Percentiles rank a stretch among this genome's conserved stretches.
Conservation (phyloP, 1,284 basidiomycete genomes). For the Boletus sp. region DNA sequence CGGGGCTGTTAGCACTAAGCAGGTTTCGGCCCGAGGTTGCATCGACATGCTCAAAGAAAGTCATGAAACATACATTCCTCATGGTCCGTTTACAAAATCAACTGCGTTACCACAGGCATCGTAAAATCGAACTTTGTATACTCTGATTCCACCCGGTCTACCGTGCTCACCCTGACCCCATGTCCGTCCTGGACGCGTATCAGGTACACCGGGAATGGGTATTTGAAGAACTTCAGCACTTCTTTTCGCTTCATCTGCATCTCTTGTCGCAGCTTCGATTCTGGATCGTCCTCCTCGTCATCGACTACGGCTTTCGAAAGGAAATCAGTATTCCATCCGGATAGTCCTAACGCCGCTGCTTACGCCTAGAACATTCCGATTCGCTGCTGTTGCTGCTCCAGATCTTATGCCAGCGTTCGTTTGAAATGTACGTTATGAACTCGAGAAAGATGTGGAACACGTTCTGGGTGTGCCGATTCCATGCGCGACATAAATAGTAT, state of each 20-base stretch:
- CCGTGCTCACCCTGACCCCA: slow-evolving; percentile 20
- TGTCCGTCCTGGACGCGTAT: slow-evolving; percentile 12
- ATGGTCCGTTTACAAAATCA: slow-evolving; percentile 12
- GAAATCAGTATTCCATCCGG: neutral
- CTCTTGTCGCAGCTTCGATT: slow-evolving; percentile 16
- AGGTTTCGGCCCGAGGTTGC: neutral
- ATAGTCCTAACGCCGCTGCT: neutral
- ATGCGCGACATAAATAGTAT: slow-evolving; percentile 23
- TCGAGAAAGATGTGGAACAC: slow-evolving; percentile 23
- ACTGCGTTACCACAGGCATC: slow-evolving; percentile 17
- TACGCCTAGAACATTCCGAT: slow-evolving; percentile 1
- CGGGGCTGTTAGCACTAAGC: neutral
- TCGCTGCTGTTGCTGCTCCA: neutral
- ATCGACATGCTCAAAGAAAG: neutral
- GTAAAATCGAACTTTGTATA: slow-evolving; percentile 24
- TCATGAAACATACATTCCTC: neutral
- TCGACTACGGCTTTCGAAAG: neutral
- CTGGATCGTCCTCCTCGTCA: slow-evolving; percentile 1
- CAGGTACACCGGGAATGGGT: slow-evolving; percentile 19
- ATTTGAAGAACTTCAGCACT: slow-evolving; percentile 19
- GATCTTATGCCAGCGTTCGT: slow-evolving; percentile 2
- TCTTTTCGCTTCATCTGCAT: slow-evolving; percentile 19
- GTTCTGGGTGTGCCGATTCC: slow-evolving; percentile 12
- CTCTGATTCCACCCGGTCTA: slow-evolving; percentile 5
- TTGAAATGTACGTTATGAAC: slow-evolving; percentile 15